Evolutionary conservation across 164 flowering plant genomes (phyloP).

Genomic region (Vitis riparia): DNA sequence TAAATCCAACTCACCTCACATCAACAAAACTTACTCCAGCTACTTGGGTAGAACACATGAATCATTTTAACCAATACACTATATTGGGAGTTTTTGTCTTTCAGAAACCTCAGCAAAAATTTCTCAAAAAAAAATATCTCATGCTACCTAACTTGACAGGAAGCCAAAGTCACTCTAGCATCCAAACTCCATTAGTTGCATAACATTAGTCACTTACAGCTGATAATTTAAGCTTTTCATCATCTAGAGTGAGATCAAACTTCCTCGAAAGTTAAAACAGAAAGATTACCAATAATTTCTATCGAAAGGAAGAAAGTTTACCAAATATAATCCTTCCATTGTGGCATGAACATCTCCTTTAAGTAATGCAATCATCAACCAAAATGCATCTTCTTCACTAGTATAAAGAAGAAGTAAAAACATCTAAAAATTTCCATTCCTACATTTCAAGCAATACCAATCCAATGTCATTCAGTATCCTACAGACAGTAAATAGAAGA

Average conservation of each 20-base stretch:
- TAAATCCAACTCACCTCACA: no score
- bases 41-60: no score
- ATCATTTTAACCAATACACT: no score
- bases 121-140: no score
- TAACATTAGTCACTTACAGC: no score
- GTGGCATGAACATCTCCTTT: conserved; percentile 98
- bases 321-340: conserved; percentile 97
- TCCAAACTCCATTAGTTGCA: neutral
- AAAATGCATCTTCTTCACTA: conserved; percentile 99
- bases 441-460: conserved; percentile 31
- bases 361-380: conserved; percentile 89
- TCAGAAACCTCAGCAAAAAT: no score
- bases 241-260: neutral
- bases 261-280: no score
- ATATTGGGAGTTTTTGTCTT: no score
- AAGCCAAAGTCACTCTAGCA: neutral
- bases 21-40: no score
- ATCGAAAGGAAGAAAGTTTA: conserved; percentile 15
- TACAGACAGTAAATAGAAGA: neutral
- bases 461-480: neutral
- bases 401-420: conserved; percentile 91
- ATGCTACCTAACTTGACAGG: neutral
- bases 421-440: conserved; percentile 98
- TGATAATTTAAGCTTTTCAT: neutral
- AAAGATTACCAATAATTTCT: no score